phyloP scores from a whole-genome alignment of 495 filamentous ascomycete genomes.

The Cetradonia linearis region DNA sequence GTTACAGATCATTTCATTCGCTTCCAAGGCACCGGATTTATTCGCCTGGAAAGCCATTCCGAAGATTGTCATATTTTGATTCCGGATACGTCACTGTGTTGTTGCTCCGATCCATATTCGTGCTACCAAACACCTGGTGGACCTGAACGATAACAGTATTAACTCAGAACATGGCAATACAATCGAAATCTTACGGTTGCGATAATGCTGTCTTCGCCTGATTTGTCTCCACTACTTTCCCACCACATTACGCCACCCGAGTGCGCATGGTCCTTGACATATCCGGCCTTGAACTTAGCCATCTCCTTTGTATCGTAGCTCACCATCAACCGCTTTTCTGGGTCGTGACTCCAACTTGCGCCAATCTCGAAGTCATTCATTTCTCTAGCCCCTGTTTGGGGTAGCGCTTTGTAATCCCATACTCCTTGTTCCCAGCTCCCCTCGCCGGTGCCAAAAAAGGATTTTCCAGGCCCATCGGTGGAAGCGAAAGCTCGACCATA shows the following conservation, averaged over 20 bases:
- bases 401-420: slow-evolving; percentile 65
- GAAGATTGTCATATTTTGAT: slow-evolving; percentile 73
- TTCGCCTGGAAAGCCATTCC: slow-evolving; percentile 34
- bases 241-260: slow-evolving; percentile 86
- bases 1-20: too few relatives aligned
- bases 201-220: slow-evolving; percentile 51
- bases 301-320: slow-evolving; percentile 58
- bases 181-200: slow-evolving; percentile 35
- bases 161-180: background rate
- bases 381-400: slow-evolving; percentile 33
- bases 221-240: slow-evolving; percentile 70
- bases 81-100: slow-evolving; percentile 65
- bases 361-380: slow-evolving; percentile 30
- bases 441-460: slow-evolving; percentile 57
- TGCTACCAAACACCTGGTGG: slow-evolving; percentile 39
- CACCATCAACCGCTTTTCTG: slow-evolving; percentile 48
- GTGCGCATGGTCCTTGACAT: slow-evolving; percentile 44
- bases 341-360: slow-evolving; percentile 65
- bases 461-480: slow-evolving; percentile 58
- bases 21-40: background rate
- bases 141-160: slow-evolving; percentile 24
- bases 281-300: slow-evolving; percentile 52
- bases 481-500: slow-evolving; percentile 72
- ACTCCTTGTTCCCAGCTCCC: slow-evolving; percentile 65
- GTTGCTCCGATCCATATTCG: slow-evolving; percentile 43